Conservation (phyloP, 2,329 filamentous ascomycete genomes). For the Fusarium sp. region DNA sequence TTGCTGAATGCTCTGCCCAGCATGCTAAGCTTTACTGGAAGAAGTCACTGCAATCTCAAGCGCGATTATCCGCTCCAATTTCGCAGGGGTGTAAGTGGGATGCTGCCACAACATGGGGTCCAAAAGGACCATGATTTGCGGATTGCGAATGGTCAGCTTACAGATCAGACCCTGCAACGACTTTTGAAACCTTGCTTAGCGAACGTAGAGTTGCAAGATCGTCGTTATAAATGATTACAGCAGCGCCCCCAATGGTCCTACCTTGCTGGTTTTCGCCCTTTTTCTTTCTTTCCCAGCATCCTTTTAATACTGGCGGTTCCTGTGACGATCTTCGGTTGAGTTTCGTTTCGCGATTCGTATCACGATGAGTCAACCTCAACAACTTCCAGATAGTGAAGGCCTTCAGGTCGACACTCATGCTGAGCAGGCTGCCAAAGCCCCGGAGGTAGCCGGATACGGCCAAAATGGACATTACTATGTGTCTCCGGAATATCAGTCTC, state of each 20-base stretch:
- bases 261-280: neutral
- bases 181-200: constrained; percentile 19
- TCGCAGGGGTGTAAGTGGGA: constrained; percentile 9
- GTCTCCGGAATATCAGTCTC: constrained; percentile 19
- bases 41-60: neutral
- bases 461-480: constrained; percentile 18
- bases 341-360: neutral
- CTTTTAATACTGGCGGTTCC: neutral
- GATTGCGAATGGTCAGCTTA: constrained; percentile 32
- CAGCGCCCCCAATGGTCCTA: constrained; percentile 3
- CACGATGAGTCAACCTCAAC: constrained; percentile 28
- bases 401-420: constrained; percentile 30
- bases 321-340: neutral
- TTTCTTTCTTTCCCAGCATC: neutral
- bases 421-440: constrained; percentile 29
- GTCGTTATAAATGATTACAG: constrained; percentile 18
- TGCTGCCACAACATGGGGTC: constrained; percentile 7
- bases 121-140: constrained; percentile 26
- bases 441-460: constrained; percentile 18
- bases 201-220: constrained; percentile 11
- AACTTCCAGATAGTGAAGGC: constrained; percentile 28
- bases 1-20: neutral
- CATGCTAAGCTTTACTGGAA: neutral
- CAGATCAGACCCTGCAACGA: constrained; percentile 16
- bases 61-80: constrained; percentile 2